phyloP scores from a whole-genome alignment of 768 basidiomycete genomes.

The Ephemerocybe angulata region DNA sequence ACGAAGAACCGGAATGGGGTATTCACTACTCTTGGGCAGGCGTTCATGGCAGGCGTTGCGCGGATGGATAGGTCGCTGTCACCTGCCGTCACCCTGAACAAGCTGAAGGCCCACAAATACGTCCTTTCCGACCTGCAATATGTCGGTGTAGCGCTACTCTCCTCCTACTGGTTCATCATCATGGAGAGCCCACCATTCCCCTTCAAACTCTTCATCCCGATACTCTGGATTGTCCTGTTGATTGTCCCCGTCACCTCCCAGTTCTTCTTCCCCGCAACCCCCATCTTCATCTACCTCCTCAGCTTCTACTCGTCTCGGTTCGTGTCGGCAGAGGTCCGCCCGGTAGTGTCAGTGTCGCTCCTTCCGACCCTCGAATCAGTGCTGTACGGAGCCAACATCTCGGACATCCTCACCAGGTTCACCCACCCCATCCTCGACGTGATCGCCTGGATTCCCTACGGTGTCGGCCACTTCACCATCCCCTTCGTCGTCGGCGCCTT shows the following conservation, averaged over 20 bases:
- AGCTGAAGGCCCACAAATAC: conserved; percentile 56
- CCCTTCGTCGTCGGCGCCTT: conserved; percentile 85
- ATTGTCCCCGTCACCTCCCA: conserved; percentile 85
- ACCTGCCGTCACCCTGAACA: conserved; percentile 58
- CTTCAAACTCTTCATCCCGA: conserved; percentile 72
- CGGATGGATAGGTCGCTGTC: conserved; percentile 77
- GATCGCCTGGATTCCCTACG: conserved; percentile 95
- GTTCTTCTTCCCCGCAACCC: conserved; percentile 86
- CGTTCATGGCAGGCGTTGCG: conserved; percentile 57
- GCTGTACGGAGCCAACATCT: conserved; percentile 96
- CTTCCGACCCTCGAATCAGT: conserved; percentile 94
- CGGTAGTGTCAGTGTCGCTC: conserved; percentile 84
- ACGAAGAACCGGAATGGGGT: not conserved
- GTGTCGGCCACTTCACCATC: conserved; percentile 84
- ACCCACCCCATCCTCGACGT: conserved; percentile 92
- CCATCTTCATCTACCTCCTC: conserved; percentile 83
- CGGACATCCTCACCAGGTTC: conserved; percentile 91
- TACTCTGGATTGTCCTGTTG: conserved; percentile 64
- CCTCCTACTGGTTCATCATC: conserved; percentile 66
- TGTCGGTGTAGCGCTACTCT: conserved; percentile 59
- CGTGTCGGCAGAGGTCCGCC: conserved; percentile 73
- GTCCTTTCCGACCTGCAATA: conserved; percentile 56
- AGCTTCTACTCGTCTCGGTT: conserved; percentile 84
- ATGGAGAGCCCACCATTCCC: conserved; percentile 71
- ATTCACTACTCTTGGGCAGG: conserved; percentile 25